Base-by-base conservation (phyloP, 306 rosid genomes). In the Ammopiptanthus mongolicus region DNA sequence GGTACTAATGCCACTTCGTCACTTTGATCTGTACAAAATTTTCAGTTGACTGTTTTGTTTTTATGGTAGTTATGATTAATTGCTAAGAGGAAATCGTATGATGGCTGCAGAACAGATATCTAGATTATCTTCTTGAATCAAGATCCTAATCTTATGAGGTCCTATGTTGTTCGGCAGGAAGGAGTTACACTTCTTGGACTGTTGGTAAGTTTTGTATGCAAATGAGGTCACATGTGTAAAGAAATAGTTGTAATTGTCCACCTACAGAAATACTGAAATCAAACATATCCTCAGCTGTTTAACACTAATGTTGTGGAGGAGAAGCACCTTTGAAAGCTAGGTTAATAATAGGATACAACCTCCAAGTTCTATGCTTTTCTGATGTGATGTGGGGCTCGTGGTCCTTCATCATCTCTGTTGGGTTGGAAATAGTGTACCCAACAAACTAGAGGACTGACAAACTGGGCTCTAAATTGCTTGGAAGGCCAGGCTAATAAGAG, bases 31-130 rank as follows among this genome's bases (percentile, higher is more conserved):
- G 42, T 41, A 7, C 55, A 50, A 31, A 65, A 21, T 71, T 56
- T 74, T 72, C 75, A 36, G 39, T 28, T 62, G 18, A 25, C 3
- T 76, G n/a, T 41, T 73, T 59, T 69, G 22, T 65, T 55, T 55
- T 69, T 39, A 44, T 61, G 41, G 58, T 59, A 4, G 14, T 21
- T 71, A 13, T 36, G 57, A 59, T 76, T 55, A 65, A 36, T 51
- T 79, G 62, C 91, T 85, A 63, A 88, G 53, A 74, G 69, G 52
- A 59, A 58, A 48, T 78, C 66, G 76, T 88, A 66, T 87, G 72
- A 80, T 88, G 92, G 86, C 78, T 93, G 98, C 98, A 93, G 97
- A 91, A 91, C 98, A 89, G 97, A 93, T 80, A 86, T 93, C 90
- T 91, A 91, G 69, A 87, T 88, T 84, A 93, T 91, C 83, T 93